Evolutionary conservation across 352 stramenopile species (phyloP), one percentile per base, ranked within the genome.

Genomic region (Thalassiosira hispida): DNA sequence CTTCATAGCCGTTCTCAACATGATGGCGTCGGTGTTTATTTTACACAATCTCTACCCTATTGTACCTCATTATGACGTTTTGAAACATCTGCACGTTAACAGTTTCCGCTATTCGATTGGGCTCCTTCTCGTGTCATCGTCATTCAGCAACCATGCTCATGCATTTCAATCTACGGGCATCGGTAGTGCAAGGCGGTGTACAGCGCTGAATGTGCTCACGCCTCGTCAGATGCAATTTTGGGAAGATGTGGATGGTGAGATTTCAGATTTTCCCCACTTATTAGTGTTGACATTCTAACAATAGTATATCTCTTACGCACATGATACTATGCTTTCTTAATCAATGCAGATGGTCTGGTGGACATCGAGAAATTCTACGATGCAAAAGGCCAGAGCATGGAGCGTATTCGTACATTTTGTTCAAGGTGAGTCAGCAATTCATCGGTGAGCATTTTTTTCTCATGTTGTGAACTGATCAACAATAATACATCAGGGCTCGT

Each of bases 201-300:
- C 64, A 38, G 64, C 64, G 0, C 22, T 73, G 52, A 55, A 75
- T 47, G 57, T 52, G 56, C 73, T 92, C 6, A 89, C 88, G 6
- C 76, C 86, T 67, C 77, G 88, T 47, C 89, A 94, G 69, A 63
- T 88, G 47, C 89, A 94, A 63, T 94, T 94, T 72, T 94, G 89
- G 89, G 84, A 92, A 75, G 89, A 94, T 64, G 86, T 93, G 1
- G 83, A 91, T 42, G 31, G 46, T 52, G 23, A 42, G 46, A 16
- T 20, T 8, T 29, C n/a, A 27, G 46, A 14, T 60, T 23, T 46
- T 22, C 31, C 16, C 2, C 25, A 31, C 18, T 12, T 22, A 6
- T 44, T 35, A 33, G 27, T 27, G 14, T 56, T 51, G n/a, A 18
- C 18, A 35, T 57, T 46, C 33, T 31, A 27, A 22, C 33, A 42